Evolutionary conservation across 768 basidiomycete species (phyloP).

Genomic region (Xerocomus spinulosus): DNA sequence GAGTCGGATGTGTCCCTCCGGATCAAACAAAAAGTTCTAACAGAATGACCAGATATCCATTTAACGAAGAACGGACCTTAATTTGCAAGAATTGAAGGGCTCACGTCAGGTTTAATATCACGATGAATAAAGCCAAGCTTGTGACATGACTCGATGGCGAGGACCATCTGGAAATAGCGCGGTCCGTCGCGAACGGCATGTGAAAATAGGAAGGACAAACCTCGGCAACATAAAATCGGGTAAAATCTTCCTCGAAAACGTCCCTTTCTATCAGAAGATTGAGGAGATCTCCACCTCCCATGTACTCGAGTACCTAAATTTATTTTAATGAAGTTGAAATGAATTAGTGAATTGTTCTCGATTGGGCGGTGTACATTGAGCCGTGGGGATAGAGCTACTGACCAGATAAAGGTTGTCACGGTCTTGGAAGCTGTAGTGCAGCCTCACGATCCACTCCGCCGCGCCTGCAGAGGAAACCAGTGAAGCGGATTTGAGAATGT

Average conservation of each 20-base stretch:
- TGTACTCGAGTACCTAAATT: conserved; percentile 81
- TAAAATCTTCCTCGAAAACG: conserved; percentile 86
- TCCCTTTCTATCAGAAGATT: conserved; percentile 92
- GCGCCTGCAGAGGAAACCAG: conserved; percentile 66
- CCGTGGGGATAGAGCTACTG: conserved; percentile 37
- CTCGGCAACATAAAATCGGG: conserved; percentile 93
- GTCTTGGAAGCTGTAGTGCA: conserved; percentile 95
- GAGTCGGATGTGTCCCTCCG: conserved; percentile 88
- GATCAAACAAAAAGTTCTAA: conserved; percentile 94
- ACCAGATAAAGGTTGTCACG: conserved; percentile 93
- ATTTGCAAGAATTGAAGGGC: conserved; percentile 31
- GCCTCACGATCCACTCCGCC: conserved; percentile 90
- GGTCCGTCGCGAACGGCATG: conserved; percentile 19
- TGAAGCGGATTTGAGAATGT: conserved; percentile 88
- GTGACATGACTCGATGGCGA: conserved; percentile 91
- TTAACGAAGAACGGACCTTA: conserved; percentile 27
- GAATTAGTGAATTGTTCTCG: conserved; percentile 37
- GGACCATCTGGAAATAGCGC: conserved; percentile 68
- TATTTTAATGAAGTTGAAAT: conserved; percentile 52
- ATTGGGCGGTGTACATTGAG: conserved; percentile 16
- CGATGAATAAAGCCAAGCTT: conserved; percentile 95
- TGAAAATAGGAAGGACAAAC: conserved; percentile 38
- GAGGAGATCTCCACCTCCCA: conserved; percentile 95
- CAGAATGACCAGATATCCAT: conserved; percentile 20
- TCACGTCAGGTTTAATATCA: conserved; percentile 93